phyloP scores from a whole-genome alignment of 2,329 filamentous ascomycete genomes.

The Claviceps capensis region DNA sequence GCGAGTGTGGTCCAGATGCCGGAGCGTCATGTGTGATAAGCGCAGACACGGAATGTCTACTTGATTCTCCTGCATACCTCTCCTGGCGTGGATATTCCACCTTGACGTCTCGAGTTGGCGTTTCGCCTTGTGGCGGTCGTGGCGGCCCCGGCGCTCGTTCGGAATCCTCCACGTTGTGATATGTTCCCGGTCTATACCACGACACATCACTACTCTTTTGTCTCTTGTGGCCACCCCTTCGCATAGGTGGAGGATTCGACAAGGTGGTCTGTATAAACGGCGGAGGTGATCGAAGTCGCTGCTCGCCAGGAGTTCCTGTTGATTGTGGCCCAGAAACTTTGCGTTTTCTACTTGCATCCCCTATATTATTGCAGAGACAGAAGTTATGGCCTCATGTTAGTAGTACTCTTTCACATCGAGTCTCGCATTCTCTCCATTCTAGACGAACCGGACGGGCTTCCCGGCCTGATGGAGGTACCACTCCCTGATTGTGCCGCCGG shows the following conservation, averaged over 20 bases:
- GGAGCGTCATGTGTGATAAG: conserved; percentile 14
- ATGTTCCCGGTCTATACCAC: conserved; percentile 18
- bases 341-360: conserved; percentile 72
- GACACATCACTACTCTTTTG: conserved; percentile 23
- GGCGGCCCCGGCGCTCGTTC: conserved; percentile 9
- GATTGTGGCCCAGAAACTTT: conserved; percentile 46
- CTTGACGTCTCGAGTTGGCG: conserved; percentile 9
- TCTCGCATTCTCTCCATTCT: conserved; percentile 36
- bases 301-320: conserved; percentile 15
- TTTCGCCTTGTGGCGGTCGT: not conserved
- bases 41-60: conserved; percentile 21
- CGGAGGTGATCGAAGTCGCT: conserved; percentile 21
- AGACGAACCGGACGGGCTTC: conserved; percentile 62
- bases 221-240: conserved; percentile 18
- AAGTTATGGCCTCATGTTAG: conserved; percentile 23
- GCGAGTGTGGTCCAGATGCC: conserved; percentile 7
- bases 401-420: conserved; percentile 17
- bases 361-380: conserved; percentile 25
- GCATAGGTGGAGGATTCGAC: conserved; percentile 14
- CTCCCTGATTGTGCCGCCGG: conserved; percentile 48
- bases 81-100: conserved; percentile 11
- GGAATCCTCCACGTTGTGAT: conserved; percentile 10
- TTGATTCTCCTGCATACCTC: conserved; percentile 16
- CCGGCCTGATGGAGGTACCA: conserved; percentile 49
- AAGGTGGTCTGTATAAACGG: conserved; percentile 15